Evolutionary conservation across 345 rosid genomes (phyloP).

Genomic region (Microthlaspi erraticum): DNA sequence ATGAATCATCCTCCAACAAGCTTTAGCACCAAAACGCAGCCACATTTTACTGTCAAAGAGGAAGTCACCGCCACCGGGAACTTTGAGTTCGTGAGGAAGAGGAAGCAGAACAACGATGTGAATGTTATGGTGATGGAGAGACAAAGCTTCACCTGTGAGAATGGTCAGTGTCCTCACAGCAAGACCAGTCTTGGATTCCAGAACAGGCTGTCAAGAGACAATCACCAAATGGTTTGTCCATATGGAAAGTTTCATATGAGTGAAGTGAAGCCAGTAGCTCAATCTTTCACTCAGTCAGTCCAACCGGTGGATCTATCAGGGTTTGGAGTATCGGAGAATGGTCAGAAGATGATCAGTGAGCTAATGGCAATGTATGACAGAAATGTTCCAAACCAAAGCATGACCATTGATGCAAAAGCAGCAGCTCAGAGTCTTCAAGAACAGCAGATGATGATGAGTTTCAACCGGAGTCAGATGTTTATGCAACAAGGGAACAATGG

Average conservation of each 20-base stretch:
- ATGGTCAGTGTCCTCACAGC: slow-evolving; percentile 60
- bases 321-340: slow-evolving; percentile 61
- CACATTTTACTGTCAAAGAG: slow-evolving; percentile 58
- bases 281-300: slow-evolving; percentile 47
- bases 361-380: slow-evolving; percentile 58
- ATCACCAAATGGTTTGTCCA: slow-evolving; percentile 70
- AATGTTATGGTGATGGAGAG: slow-evolving; percentile 45
- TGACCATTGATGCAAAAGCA: slow-evolving; percentile 47
- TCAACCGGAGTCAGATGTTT: slow-evolving; percentile 60
- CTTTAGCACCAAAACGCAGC: slow-evolving; percentile 44
- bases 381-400: slow-evolving; percentile 40
- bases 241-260: slow-evolving; percentile 50
- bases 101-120: slow-evolving; percentile 56
- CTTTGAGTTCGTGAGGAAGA: slow-evolving; percentile 53
- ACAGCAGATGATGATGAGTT: slow-evolving; percentile 34
- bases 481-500: slow-evolving; percentile 50
- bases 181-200: slow-evolving; percentile 57
- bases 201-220: slow-evolving; percentile 67
- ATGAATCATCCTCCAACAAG: slow-evolving; percentile 47
- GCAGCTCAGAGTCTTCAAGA: slow-evolving; percentile 58
- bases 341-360: slow-evolving; percentile 56
- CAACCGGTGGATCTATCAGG: slow-evolving; percentile 47
- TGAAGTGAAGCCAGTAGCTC: slow-evolving; percentile 40
- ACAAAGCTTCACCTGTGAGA: slow-evolving; percentile 58
- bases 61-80: slow-evolving; percentile 46